Base-by-base conservation (phyloP, 2,329 filamentous ascomycete genomes). In the Penicillium janthinellum region DNA sequence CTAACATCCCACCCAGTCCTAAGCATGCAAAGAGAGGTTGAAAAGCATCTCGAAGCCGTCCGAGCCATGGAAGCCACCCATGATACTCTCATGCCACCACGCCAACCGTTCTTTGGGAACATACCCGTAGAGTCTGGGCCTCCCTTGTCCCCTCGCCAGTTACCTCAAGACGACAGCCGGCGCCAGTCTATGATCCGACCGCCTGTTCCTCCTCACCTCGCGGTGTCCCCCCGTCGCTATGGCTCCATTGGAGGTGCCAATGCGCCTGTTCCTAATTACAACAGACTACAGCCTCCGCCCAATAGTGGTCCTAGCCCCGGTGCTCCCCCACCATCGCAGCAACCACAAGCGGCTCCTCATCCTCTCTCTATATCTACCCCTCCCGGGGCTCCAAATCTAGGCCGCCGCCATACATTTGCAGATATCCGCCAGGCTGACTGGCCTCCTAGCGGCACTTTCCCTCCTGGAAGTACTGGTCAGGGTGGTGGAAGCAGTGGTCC, bases 361-460 rank as follows among this genome's bases (percentile, higher is more conserved):
- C 85, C 85, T 17, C 77, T 86, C 38, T 81, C 84, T n/a, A 81
- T 81, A 58, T 77, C 80, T 20, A 85, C 85, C 39, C 83, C 85
- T 25, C 83, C 84, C n/a, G 76, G 75, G 1, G 37, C 25, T 25
- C 84, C 86, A 58, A 92, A 87, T 69, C 82, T 96, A 49, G 86
- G 88, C 47, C 88, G 94, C 64, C 87, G 94, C 62, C 95, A 99
- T 77, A 99, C 95, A 1, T 94, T 93, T 41, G 95, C 95, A 59
- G 95, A 99, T 73, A 98, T 99, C 67, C 89, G 95, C 55, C 89
- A 93, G 68, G 90, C 92, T 72, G 91, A 90, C 39, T 94, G 90
- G 87, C 88, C 82, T 82, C 72, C 75, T 42, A 67, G 73, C 51
- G 71, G 81, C 44, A 82, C 85, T 28, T 90, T 87, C 71, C 82